Evolutionary conservation across 768 basidiomycete species (phyloP).

Genomic region (Fibroporia radiculosa): DNA sequence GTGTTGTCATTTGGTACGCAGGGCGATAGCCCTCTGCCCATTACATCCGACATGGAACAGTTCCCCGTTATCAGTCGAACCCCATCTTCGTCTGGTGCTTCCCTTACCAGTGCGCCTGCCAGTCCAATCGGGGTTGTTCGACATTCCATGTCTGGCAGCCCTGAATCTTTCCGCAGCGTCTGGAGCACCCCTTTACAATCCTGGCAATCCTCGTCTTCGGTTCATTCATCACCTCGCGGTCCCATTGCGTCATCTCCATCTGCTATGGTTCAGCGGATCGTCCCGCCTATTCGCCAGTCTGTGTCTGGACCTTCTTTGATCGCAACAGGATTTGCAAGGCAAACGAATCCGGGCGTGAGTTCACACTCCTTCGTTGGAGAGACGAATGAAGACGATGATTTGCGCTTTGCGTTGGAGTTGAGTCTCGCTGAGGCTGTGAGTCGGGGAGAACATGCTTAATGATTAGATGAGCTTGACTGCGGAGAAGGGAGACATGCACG

Average conservation of each 20-base stretch:
- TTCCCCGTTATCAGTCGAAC: conserved; percentile 29
- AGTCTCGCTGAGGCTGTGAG: conserved; percentile 61
- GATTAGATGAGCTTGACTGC: too few species aligned
- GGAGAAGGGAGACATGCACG: too few species aligned
- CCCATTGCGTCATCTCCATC: not conserved
- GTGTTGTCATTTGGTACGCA: conserved; percentile 3
- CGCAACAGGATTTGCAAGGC: conserved; percentile 2
- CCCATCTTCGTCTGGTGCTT: conserved; percentile 18
- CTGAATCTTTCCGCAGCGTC: conserved; percentile 19
- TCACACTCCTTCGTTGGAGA: conserved; percentile 1
- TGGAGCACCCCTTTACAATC: conserved; percentile 24
- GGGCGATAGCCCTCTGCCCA: conserved; percentile 7
- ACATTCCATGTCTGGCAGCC: conserved; percentile 16
- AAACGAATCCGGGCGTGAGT: not conserved
- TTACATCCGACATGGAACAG: conserved; percentile 20
- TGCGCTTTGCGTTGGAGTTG: conserved; percentile 58
- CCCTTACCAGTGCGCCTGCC: conserved; percentile 10
- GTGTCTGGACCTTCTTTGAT: not conserved
- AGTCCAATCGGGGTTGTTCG: conserved; percentile 10
- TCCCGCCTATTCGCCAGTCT: not conserved
- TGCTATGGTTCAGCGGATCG: not conserved
- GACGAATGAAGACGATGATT: conserved; percentile 49
- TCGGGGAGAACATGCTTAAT: conserved; percentile 20
- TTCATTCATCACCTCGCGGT: conserved; percentile 13
- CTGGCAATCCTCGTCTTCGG: conserved; percentile 13